Evolutionary conservation across 2,329 filamentous ascomycete genomes (phyloP), one percentile per base, ranked within the genome.

Genomic region (Penicillium paneum): DNA sequence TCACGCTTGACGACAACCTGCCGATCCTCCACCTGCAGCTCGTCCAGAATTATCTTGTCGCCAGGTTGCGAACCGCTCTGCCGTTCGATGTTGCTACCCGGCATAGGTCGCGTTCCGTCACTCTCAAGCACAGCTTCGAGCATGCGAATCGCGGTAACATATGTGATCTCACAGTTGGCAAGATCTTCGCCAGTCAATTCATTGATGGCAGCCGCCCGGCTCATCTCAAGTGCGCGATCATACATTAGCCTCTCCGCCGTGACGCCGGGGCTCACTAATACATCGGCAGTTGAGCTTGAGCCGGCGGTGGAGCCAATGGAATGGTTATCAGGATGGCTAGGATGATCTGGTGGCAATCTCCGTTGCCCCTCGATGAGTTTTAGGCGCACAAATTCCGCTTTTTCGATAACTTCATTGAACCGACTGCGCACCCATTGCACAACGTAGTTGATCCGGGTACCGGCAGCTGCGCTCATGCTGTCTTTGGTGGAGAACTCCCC

Each of bases 201-300:
- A 65, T 96, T 95, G 68, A 97, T 94, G 8, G 94, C 94, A 8
- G 94, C 93, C 4, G 90, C 86, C 49, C 91, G 86, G 71, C 91
- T 97, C 94, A 99, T 97, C 71, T 99, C 94, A 21, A 97, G 78
- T 0, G 94, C 94, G 43, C 94, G 89, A 64, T 99, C 94, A 70
- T 97, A 99, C 91, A 99, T 97, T 42, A 99, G 79, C 74, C 92
- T 96, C 76, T 97, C 94, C 0, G 94, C 94, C 21, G 91, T 97
- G 52, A 97, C 86, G 1, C 93, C 94, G 2, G 90, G 85, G 13
- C 90, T 96, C 26, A 99, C 81, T 44, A 89, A 83, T 26, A 97
- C 91, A 49, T 94, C 90, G 2, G 84, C 82, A 15, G 87, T 86
- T 3, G 84, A 82, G n/a, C 81, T 82, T 52, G 85, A 77, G 3